A percentile compares a stretch with the other conserved stretches of the same genome.
Evolutionary conservation across 345 rosid genomes (phyloP).

Genomic region (Physaria fendleri): DNA sequence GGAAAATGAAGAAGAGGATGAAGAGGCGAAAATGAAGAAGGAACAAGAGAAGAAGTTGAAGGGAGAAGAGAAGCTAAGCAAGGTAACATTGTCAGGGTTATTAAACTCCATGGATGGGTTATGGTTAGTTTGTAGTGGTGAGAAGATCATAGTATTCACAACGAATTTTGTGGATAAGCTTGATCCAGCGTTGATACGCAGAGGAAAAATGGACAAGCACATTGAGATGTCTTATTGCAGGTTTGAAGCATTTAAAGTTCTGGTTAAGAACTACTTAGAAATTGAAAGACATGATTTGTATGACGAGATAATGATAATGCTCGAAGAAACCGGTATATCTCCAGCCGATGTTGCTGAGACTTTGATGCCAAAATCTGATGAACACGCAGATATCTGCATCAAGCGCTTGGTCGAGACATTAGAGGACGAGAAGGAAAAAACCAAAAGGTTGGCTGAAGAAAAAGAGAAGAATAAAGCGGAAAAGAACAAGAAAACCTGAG

Average conservation of each 20-base stretch:
- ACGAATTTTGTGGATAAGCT: conserved; percentile 36
- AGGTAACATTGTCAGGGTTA: conserved; percentile 43
- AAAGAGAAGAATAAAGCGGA: conserved; percentile 10
- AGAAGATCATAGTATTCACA: conserved; percentile 38
- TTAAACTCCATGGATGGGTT: conserved; percentile 39
- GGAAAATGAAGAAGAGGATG: conserved; percentile 7
- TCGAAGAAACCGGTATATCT: conserved; percentile 21
- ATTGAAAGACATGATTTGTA: conserved; percentile 28
- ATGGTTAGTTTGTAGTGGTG: conserved; percentile 38
- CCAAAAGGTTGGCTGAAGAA: conserved; percentile 8
- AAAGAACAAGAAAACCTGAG: background rate
- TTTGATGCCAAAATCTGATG: conserved; percentile 33
- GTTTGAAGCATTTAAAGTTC: conserved; percentile 35
- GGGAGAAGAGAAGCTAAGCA: conserved; percentile 14
- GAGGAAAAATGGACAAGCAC: conserved; percentile 39
- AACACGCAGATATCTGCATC: conserved; percentile 28
- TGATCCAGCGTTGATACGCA: conserved; percentile 34
- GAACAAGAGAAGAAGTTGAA: conserved; percentile 10
- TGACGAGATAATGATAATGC: conserved; percentile 11
- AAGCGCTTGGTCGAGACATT: conserved; percentile 28
- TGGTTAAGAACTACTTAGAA: conserved; percentile 36
- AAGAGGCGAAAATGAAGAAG: conserved; percentile 1
- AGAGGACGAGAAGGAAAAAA: conserved; percentile 27
- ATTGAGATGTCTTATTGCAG: conserved; percentile 35
- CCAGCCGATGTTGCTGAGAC: conserved; percentile 41